Evolutionary conservation across 371 early-diverging fungal species (phyloP).

Genomic region (Chytridiales sp.): DNA sequence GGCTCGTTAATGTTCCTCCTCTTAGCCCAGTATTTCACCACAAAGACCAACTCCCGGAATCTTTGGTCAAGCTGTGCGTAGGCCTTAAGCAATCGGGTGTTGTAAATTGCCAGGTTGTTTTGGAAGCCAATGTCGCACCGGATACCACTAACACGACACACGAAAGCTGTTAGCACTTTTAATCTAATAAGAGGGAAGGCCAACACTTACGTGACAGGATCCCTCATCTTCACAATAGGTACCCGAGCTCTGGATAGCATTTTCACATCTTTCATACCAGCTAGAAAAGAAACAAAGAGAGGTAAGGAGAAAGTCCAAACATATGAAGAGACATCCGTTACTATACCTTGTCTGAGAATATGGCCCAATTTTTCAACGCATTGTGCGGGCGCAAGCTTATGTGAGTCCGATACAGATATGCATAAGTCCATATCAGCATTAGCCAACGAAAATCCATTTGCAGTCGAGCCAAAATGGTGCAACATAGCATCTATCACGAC

Average conservation of each 20-base stretch:
- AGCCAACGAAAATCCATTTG: conserved; percentile 32
- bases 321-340: background rate
- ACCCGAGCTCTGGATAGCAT: conserved; percentile 36
- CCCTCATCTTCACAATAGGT: conserved; percentile 32
- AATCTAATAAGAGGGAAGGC: conserved; percentile 1
- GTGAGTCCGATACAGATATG: conserved; percentile 14
- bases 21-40: conserved; percentile 41
- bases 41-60: conserved; percentile 31
- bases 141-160: conserved; percentile 22
- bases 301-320: background rate
- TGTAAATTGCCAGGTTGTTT: conserved; percentile 24
- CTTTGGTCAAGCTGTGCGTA: conserved; percentile 35
- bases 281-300: conserved; percentile 11
- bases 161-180: background rate
- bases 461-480: conserved; percentile 33
- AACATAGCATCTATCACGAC: conserved; percentile 17
- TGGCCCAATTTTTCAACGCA: conserved; percentile 35
- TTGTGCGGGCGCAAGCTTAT: conserved; percentile 20
- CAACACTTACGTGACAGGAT: conserved; percentile 23
- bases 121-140: conserved; percentile 37
- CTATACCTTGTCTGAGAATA: conserved; percentile 30
- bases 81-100: conserved; percentile 27
- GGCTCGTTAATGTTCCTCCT: conserved; percentile 36
- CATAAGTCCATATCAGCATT: conserved; percentile 37
- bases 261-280: conserved; percentile 36